Base-by-base conservation (phyloP, 2,329 filamentous ascomycete genomes). In the Microdochium bolleyi region DNA sequence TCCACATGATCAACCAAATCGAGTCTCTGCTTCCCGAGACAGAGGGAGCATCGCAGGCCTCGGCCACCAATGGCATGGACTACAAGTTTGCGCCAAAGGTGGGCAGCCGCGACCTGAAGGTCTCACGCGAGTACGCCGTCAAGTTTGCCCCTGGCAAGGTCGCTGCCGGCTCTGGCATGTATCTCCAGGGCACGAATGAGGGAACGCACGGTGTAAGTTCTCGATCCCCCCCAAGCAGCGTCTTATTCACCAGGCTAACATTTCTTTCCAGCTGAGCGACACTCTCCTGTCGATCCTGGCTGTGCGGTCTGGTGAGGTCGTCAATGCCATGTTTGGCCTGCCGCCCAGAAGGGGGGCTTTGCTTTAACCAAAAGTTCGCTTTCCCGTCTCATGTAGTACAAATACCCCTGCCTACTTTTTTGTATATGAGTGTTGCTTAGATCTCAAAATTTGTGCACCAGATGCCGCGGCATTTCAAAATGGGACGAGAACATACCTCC, bases 181-280 rank as follows among this genome's bases (percentile, higher is more conserved):
- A 89, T 87, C 76, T 97, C 61, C 94, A 97, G 68, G 92, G 92
- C 30, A 96, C 92, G 73, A 95, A 91, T 67, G 92, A 97, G 74
- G 83, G 79, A 56, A 95, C 91, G 32, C 92, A 97, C 69, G 92
- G 92, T 55, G 87, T 92, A 80, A 83, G 87, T 84, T 51, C 51
- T 46, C 19, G 3, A 21, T 10, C 4, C 19, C 16, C 41, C 27
- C 41, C 22, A 48, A 22, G 44, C 22, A 7, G 34, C 3, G 16
- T 37, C 19, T 9, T 32, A 19, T 49, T 11, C 49, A 62, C 58
- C 49, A 53, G 51, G 16, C 49, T 53, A 19, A 50, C 50, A 48
- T 38, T 46, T 24, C 50, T 27, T 25, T 38, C 52, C 61, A 88
- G 83, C 71, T 95, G 70, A 90, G 88, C 66, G 88, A 95, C 68